phyloP scores from a whole-genome alignment of 495 filamentous ascomycete species.

The Entonaema liquescens region DNA sequence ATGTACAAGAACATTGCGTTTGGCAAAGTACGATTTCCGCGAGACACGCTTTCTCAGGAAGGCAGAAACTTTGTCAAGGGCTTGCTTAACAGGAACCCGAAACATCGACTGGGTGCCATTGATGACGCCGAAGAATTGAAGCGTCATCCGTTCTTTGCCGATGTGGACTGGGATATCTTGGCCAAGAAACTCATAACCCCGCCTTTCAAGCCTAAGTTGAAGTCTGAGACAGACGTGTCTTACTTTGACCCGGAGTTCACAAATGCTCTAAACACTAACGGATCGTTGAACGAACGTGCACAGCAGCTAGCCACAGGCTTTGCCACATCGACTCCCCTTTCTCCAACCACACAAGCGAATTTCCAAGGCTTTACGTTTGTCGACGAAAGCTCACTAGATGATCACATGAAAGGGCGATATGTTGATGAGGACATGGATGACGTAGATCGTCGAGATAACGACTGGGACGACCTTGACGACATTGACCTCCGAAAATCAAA shows the following conservation, averaged over 20 bases:
- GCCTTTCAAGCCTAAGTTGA: constrained; percentile 96
- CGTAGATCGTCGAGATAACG: constrained; percentile 56
- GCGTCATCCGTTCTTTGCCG: constrained; percentile 90
- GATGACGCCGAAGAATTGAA: constrained; percentile 95
- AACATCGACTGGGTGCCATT: constrained; percentile 90
- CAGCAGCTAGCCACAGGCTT: constrained; percentile 78
- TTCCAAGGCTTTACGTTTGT: constrained; percentile 99
- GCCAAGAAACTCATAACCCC: constrained; percentile 91
- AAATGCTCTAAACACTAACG: constrained; percentile 84
- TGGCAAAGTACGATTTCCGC: constrained; percentile 95
- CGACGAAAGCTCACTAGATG: constrained; percentile 94
- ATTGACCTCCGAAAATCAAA: constrained; percentile 57
- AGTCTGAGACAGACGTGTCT: constrained; percentile 92
- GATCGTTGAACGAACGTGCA: constrained; percentile 88
- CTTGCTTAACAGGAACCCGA: constrained; percentile 94
- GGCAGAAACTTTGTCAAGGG: constrained; percentile 98
- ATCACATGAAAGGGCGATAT: constrained; percentile 76
- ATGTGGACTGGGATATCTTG: constrained; percentile 90
- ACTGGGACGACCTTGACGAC: constrained; percentile 57
- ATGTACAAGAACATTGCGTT: constrained; percentile 99
- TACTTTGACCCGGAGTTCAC: constrained; percentile 99
- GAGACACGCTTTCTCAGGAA: constrained; percentile 91
- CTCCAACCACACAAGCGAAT: constrained; percentile 94
- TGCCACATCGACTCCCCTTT: constrained; percentile 86
- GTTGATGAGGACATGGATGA: constrained; percentile 75